Evolutionary conservation across 1,139 yeast genomes (phyloP).

Genomic region (Hanseniaspora sp.): DNA sequence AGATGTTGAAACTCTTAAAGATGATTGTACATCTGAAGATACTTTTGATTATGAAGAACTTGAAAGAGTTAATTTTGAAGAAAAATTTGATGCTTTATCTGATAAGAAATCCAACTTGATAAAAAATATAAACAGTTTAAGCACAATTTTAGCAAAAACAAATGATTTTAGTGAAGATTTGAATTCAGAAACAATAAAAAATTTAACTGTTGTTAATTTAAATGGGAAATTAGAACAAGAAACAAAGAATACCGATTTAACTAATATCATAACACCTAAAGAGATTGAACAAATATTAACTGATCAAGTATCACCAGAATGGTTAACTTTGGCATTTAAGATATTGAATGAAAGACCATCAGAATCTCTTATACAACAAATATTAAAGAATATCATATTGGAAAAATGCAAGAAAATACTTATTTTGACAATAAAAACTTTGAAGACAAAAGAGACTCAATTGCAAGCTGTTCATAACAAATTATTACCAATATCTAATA

Average conservation of each 20-base stretch:
- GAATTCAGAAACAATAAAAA: conserved; percentile 22
- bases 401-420: conserved; percentile 69
- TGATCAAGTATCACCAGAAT: conserved; percentile 10
- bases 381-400: conserved; percentile 36
- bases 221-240: conserved; percentile 2
- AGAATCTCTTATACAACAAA: conserved; percentile 24
- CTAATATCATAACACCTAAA: conserved; percentile 6
- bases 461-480: conserved; percentile 32
- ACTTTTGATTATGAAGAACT: conserved; percentile 38
- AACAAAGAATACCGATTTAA: not conserved
- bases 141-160: not conserved
- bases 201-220: not conserved
- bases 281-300: conserved; percentile 13
- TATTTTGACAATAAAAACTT: conserved; percentile 48
- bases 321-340: conserved; percentile 13
- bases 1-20: conserved; percentile 1
- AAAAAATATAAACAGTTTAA: conserved; percentile 18
- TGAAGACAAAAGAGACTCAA: conserved; percentile 61
- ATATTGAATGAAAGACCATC: conserved; percentile 16
- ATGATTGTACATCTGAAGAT: conserved; percentile 44
- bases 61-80: conserved; percentile 19
- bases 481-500: not conserved
- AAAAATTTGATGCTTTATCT: conserved; percentile 11
- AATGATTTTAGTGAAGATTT: not conserved
- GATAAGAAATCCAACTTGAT: conserved; percentile 2